These are phyloP conservation scores for Leishmania tarentolae DNA, from an alignment of 208 protist species.

Conservation along the genomic window DNA sequence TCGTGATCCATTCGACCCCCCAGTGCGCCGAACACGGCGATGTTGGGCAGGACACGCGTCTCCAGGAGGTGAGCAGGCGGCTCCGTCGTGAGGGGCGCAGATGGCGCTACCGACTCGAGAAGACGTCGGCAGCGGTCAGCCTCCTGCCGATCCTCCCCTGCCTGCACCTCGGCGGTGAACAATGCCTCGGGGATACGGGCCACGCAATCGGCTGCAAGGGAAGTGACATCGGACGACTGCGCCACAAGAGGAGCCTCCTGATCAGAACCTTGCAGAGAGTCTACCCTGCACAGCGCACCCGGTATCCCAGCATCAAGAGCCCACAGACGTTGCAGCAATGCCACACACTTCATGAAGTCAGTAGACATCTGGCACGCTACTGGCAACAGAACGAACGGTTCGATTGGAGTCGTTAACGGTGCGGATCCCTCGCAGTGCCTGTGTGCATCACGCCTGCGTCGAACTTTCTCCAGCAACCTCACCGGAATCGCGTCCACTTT, in stretches of 20 bases:
- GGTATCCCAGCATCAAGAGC: conserved; percentile 19
- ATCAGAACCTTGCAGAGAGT: conserved; percentile 8
- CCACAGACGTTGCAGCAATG: conserved; percentile 42
- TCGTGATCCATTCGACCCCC: conserved; percentile 87
- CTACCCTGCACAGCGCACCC: not conserved
- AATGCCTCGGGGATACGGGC: conserved; percentile 6
- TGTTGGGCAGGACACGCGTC: conserved; percentile 54
- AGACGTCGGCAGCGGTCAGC: conserved; percentile 13
- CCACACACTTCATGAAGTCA: conserved; percentile 75
- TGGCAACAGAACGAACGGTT: conserved; percentile 40
- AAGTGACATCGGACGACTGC: not conserved
- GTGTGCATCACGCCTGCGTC: conserved; percentile 17
- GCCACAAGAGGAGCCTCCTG: not conserved
- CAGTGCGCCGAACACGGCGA: conserved; percentile 58
- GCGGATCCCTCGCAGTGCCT: not conserved
- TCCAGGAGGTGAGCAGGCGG: conserved; percentile 4
- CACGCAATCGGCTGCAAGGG: conserved; percentile 6
- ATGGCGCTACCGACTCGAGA: conserved; percentile 6
- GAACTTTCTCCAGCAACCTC: conserved; percentile 37
- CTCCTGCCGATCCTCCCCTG: conserved; percentile 12
- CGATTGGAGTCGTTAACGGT: not conserved
- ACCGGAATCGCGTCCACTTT: conserved; percentile 42
- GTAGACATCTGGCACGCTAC: conserved; percentile 80
- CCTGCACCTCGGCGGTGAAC: conserved; percentile 10
- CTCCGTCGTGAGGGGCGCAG: not conserved